These are phyloP conservation scores for Zymoseptoria pseudotritici DNA, from an alignment of 2,329 filamentous ascomycete genomes.

Conservation along the genomic window DNA sequence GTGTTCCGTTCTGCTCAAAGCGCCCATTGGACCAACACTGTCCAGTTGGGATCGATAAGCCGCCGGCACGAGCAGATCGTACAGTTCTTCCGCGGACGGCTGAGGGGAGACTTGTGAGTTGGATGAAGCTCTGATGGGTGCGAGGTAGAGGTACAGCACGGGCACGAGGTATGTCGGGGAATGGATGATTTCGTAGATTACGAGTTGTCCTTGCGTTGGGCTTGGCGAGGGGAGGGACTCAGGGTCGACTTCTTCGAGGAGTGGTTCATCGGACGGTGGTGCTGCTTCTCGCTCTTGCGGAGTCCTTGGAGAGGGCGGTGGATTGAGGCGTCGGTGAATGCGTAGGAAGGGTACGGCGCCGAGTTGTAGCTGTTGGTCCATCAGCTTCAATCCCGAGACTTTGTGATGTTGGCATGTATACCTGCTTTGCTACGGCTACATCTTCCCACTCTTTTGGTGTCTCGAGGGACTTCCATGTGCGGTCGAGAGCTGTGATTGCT, in stretches of 20 bases:
- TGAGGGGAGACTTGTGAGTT: background rate
- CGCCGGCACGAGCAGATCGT: slow-evolving; percentile 31
- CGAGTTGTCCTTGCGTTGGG: background rate
- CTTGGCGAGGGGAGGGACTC: background rate
- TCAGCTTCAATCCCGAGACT: background rate
- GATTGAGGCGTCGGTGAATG: background rate
- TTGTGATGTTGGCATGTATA: background rate
- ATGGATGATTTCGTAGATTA: slow-evolving; percentile 35
- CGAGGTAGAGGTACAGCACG: slow-evolving; percentile 33
- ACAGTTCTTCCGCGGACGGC: slow-evolving; percentile 22
- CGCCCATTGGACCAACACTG: slow-evolving; percentile 29
- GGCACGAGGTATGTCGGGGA: slow-evolving; percentile 41
- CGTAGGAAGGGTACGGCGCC: background rate
- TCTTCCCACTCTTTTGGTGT: background rate
- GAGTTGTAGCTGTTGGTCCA: background rate
- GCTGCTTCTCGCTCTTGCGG: background rate
- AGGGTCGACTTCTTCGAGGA: background rate
- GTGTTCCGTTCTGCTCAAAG: slow-evolving; percentile 53
- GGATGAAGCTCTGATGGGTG: background rate
- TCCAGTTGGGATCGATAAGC: slow-evolving; percentile 27
- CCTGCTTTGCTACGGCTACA: background rate
- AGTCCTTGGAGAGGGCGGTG: background rate
- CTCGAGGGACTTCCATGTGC: background rate
- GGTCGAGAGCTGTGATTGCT: background rate
- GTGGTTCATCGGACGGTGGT: background rate